Conservation (phyloP, 2,329 filamentous ascomycete species). For the Diaporthe capsici region DNA sequence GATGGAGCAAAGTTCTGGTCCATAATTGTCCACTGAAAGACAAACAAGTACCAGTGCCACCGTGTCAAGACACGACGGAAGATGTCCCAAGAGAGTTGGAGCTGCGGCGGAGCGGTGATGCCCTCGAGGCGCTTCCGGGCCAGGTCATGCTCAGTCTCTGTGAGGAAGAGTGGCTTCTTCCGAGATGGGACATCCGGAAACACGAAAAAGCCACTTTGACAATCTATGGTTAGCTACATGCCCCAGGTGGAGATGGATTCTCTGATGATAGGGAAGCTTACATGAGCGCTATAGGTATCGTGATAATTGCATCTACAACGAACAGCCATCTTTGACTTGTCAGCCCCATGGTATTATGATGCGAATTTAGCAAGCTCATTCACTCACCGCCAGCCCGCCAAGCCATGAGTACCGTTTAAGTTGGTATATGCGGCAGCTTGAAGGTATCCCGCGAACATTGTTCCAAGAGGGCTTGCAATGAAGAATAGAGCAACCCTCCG, state of each 20-base stretch:
- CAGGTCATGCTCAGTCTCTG: background rate
- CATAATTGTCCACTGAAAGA: background rate
- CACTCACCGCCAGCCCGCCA: constrained; percentile 63
- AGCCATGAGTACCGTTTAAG: constrained; percentile 61
- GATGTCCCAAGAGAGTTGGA: constrained; percentile 7
- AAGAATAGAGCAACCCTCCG: constrained; percentile 65
- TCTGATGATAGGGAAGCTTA: background rate
- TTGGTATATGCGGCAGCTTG: constrained; percentile 61
- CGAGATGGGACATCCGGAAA: constrained; percentile 7
- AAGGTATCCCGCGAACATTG: constrained; percentile 63
- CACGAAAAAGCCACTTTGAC: background rate
- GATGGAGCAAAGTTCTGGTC: constrained; percentile 6
- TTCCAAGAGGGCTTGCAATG: constrained; percentile 63
- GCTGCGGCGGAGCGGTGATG: background rate
- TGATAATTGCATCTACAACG: constrained; percentile 5
- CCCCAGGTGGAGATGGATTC: background rate
- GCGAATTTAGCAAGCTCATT: no score
- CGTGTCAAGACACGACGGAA: constrained; percentile 1
- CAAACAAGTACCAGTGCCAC: constrained; percentile 9
- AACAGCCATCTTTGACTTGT: background rate
- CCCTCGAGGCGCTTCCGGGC: background rate
- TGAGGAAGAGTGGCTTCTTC: background rate
- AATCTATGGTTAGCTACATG: background rate
- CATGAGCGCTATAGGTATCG: constrained; percentile 6
- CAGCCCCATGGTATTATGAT: background rate